Base-by-base conservation (phyloP, 306 rosid genomes). In the Lablab purpureus region DNA sequence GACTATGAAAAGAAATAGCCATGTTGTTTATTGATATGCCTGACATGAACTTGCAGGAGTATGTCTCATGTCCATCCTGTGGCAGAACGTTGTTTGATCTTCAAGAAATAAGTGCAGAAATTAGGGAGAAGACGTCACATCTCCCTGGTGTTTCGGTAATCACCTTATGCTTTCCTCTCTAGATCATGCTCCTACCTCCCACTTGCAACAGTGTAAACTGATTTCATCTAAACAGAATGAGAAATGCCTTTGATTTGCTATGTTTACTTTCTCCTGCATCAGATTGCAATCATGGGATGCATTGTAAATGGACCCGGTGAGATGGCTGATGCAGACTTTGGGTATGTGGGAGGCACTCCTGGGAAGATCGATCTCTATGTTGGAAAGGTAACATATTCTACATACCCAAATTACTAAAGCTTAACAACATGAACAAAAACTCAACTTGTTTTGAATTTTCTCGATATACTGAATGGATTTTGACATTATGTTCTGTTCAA, bases 241-340 rank as follows among this genome's bases (percentile, higher is more conserved):
- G 75, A 66, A 77, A 64, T 23, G 13, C 52, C 15, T 45, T 67
- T 22, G 17, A 66, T 67, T 65, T 70, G 25, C 46, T 6, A 59
- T 74, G 13, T 34, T 58, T 28, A 32, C 59, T 19, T 30, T 79
- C 34, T 75, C 36, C 45, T 81, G 62, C 49, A 76, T 70, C 77
- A 95, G 99, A 93, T 95, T 87, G 99, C 99, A 63, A 95, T 95
- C 87, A 95, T 95, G 99, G 99, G 99, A 80, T 95, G 99, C 91
- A 95, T 95, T 52, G 99, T 95, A 3, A 95, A 95, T 81, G 99
- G 99, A 60, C 99, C 99, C 8, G 99, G 99, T 36, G 99, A 95
- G 92, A 95, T 95, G 99, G 99, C 99, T 27, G 99, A 95, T 87
- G 99, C 99, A 32, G 99, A 95, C 82, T 95, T 95, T 62, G 99